These are phyloP conservation scores for Pseudozyma sp. DNA, from an alignment of 1,284 basidiomycete species.

Conservation along the genomic window DNA sequence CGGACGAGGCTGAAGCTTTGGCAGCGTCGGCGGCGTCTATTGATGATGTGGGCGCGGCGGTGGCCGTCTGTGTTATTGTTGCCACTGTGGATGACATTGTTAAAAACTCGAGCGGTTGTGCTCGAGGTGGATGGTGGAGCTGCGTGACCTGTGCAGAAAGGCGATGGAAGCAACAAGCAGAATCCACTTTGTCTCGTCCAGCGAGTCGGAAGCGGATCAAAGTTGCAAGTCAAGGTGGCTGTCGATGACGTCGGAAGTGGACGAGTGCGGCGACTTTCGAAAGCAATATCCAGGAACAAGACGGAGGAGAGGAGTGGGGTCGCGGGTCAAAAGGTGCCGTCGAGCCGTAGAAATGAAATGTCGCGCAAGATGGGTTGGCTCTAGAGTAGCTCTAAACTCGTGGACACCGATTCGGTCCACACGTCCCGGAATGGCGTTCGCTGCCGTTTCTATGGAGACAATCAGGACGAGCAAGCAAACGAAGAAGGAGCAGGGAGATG, in stretches of 20 bases:
- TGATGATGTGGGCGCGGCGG: slow-evolving; percentile 20
- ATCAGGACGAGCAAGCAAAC: background rate
- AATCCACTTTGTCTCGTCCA: no score
- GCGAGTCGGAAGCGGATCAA: no score
- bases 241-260: background rate
- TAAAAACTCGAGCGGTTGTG: slow-evolving; percentile 2
- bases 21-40: slow-evolving; percentile 33
- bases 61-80: slow-evolving; percentile 29
- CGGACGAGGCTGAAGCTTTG: slow-evolving; percentile 49
- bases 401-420: no score
- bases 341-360: slow-evolving; percentile 23
- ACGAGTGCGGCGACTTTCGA: background rate
- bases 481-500: slow-evolving; percentile 3
- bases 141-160: no score
- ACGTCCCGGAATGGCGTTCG: no score
- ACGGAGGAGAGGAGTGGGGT: background rate
- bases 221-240: no score
- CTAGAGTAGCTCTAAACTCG: background rate
- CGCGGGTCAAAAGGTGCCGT: background rate
- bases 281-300: background rate
- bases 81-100: slow-evolving; percentile 38
- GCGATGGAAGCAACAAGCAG: no score
- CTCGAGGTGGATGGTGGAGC: no score
- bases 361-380: slow-evolving; percentile 14
- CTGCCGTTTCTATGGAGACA: background rate